A percentile compares a stretch with the other conserved stretches of the same genome.
phyloP scores from a whole-genome alignment of 768 basidiomycete genomes.

The Boletus edulis region DNA sequence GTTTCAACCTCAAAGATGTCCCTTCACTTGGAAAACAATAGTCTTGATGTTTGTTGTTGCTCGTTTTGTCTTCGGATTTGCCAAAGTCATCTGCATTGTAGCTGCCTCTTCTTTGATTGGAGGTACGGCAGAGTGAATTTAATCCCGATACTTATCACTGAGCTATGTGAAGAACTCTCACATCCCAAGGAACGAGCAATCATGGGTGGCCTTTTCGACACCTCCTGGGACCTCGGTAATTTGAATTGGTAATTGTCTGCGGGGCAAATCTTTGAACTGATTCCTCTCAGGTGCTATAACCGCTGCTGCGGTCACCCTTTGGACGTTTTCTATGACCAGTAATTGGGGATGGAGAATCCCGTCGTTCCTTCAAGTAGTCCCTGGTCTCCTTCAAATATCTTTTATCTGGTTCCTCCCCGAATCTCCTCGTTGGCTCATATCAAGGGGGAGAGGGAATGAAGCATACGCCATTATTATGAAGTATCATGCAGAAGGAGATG shows the following conservation, averaged over 20 bases:
- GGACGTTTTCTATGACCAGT: conserved; percentile 56
- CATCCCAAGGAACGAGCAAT: conserved; percentile 21
- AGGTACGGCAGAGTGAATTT: conserved; percentile 5
- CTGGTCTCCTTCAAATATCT: conserved; percentile 49
- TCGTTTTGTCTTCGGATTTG: conserved; percentile 3
- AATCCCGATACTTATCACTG: neutral
- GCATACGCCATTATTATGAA: conserved; percentile 49
- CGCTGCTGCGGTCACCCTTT: conserved; percentile 57
- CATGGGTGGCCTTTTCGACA: conserved; percentile 11
- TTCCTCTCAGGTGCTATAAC: conserved; percentile 9
- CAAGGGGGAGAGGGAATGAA: conserved; percentile 50
- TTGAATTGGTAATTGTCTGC: neutral
- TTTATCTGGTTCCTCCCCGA: conserved; percentile 63
- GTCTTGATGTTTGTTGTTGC: neutral
- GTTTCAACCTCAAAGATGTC: no score
- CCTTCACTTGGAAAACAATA: neutral
- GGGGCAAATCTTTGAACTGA: neutral
- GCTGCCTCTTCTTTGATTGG: conserved; percentile 20
- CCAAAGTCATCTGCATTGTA: neutral
- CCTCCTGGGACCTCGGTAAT: conserved; percentile 12
- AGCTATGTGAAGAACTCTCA: conserved; percentile 13
- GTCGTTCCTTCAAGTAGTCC: conserved; percentile 52
- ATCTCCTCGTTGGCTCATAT: conserved; percentile 63
- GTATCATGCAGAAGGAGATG: conserved; percentile 62
- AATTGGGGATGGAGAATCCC: conserved; percentile 74